These are phyloP conservation scores for Penstemon newberryi DNA, from an alignment of 257 asterid species.

Conservation along the genomic window DNA sequence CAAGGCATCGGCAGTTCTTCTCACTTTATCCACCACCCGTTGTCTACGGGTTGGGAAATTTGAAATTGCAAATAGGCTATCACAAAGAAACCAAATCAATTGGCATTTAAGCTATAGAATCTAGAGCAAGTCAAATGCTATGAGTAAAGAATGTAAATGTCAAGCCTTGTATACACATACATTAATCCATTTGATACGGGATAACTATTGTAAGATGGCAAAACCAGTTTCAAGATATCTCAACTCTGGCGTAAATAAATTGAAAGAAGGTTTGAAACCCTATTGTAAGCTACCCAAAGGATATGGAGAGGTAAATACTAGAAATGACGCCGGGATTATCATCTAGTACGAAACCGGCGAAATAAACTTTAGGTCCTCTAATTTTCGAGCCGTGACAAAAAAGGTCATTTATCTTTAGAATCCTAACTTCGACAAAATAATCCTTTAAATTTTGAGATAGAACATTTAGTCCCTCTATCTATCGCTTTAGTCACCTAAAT, in stretches of 20 bases:
- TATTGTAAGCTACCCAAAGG: neutral
- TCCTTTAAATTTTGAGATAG: too few species aligned
- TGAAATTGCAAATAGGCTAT: conserved; percentile 74
- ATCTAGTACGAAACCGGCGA: neutral
- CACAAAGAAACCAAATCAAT: conserved; percentile 24
- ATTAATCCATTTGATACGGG: neutral
- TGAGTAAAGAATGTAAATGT: conserved; percentile 5
- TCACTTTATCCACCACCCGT: conserved; percentile 65
- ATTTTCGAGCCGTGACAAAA: too few species aligned
- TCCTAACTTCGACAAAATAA: too few species aligned
- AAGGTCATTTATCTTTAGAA: too few species aligned
- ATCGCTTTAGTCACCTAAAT: too few species aligned
- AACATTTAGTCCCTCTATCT: too few species aligned
- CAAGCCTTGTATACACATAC: neutral
- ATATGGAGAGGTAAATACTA: neutral
- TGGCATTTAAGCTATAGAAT: conserved; percentile 10
- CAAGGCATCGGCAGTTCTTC: conserved; percentile 71
- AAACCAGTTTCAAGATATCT: neutral
- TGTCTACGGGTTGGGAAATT: conserved; percentile 78
- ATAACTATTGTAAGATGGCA: neutral
- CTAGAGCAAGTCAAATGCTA: neutral
- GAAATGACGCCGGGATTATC: neutral
- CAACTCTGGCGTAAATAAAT: too few species aligned
- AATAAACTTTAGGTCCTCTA: too few species aligned
- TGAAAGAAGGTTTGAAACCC: neutral